Evolutionary conservation across 495 filamentous ascomycete species (phyloP).

Genomic region (Penicillium lividum): DNA sequence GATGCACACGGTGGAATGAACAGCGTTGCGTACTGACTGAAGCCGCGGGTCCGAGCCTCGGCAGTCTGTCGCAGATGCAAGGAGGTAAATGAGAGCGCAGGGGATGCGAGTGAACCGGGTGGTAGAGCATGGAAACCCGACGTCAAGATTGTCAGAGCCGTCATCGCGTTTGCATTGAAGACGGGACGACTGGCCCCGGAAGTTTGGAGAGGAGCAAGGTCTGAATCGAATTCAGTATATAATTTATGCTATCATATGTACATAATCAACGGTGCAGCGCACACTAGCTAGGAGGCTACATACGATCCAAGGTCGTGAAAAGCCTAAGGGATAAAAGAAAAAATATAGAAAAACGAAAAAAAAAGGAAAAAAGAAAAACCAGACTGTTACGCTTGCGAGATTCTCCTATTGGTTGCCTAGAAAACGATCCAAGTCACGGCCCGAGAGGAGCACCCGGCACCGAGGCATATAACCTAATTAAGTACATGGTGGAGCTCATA

Average conservation of each 20-base stretch:
- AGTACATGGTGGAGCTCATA: too few species aligned
- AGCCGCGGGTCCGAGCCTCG: not conserved
- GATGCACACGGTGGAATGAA: constrained; percentile 4
- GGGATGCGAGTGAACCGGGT: constrained; percentile 24
- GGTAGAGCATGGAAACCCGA: constrained; percentile 31
- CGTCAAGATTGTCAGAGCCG: constrained; percentile 31
- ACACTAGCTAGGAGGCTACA: constrained; percentile 15
- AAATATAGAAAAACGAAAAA: too few species aligned
- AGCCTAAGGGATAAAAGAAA: constrained; percentile 4
- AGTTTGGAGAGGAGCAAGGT: not conserved
- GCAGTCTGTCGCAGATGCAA: constrained; percentile 29
- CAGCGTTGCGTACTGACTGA: constrained; percentile 16
- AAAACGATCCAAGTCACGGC: too few species aligned
- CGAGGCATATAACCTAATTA: too few species aligned
- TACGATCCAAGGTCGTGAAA: constrained; percentile 11
- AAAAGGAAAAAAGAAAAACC: too few species aligned
- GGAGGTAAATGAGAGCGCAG: constrained; percentile 32
- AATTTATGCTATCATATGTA: not conserved
- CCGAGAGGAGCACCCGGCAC: too few species aligned
- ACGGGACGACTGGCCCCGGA: constrained; percentile 21
- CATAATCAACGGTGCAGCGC: constrained; percentile 6
- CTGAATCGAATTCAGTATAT: not conserved
- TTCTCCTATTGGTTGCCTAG: too few species aligned
- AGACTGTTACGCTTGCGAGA: too few species aligned
- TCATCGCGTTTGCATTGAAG: constrained; percentile 33